phyloP scores from a whole-genome alignment of 495 filamentous ascomycete species.

The Xylaria venustula region DNA sequence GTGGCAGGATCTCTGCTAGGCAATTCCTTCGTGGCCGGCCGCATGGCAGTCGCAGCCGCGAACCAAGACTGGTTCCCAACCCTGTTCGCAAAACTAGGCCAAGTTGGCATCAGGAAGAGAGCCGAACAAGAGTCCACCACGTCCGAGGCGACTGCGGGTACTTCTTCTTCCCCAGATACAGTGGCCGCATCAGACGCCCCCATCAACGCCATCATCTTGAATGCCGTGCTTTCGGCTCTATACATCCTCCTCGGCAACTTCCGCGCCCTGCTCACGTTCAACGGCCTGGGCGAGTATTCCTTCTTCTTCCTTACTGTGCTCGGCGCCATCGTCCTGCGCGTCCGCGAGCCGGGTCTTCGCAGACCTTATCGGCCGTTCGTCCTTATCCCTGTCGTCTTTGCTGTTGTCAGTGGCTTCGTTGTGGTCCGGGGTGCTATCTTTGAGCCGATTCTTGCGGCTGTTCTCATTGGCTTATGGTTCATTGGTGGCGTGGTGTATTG shows the following conservation, averaged over 20 bases:
- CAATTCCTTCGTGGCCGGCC: constrained; percentile 55
- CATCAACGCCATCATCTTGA: constrained; percentile 52
- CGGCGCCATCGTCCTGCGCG: constrained; percentile 50
- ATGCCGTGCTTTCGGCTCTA: constrained; percentile 43
- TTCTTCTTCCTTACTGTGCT: constrained; percentile 60
- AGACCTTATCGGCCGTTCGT: constrained; percentile 51
- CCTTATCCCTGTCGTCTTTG: constrained; percentile 46
- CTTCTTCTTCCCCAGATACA: background rate
- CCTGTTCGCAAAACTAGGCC: constrained; percentile 42
- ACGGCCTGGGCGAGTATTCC: constrained; percentile 55
- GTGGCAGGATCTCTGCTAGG: constrained; percentile 54
- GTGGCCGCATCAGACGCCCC: constrained; percentile 41
- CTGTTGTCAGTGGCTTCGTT: constrained; percentile 52
- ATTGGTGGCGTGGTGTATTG: constrained; percentile 45
- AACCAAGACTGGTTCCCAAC: constrained; percentile 52
- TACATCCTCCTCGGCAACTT: constrained; percentile 59
- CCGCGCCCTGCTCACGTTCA: constrained; percentile 55
- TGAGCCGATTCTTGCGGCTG: constrained; percentile 46
- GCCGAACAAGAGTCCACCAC: background rate
- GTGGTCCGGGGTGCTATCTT: constrained; percentile 53
- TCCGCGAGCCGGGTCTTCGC: constrained; percentile 43
- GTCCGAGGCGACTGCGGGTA: background rate
- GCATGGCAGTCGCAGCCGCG: constrained; percentile 56
- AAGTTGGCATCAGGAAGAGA: constrained; percentile 21
- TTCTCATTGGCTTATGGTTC: constrained; percentile 46